A percentile compares a stretch with the other conserved stretches of the same genome.
These are phyloP conservation scores for Penicillium sp. DNA, from an alignment of 2,329 filamentous ascomycete genomes.

Conservation along the genomic window DNA sequence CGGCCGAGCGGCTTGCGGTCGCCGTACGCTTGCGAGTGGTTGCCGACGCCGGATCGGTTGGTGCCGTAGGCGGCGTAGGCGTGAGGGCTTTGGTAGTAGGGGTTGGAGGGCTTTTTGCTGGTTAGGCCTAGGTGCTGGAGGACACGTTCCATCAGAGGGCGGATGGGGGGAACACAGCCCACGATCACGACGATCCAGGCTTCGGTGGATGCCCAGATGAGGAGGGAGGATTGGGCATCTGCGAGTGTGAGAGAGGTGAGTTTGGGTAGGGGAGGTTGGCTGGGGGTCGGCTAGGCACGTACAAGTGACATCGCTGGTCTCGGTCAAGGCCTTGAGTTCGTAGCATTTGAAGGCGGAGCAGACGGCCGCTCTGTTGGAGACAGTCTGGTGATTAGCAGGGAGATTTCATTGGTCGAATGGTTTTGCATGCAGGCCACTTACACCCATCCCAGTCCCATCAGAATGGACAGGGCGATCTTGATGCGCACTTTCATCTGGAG, in stretches of 20 bases:
- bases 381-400: constrained; percentile 5
- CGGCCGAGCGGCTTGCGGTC: no score
- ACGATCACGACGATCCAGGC: constrained; percentile 29
- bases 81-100: no score
- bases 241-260: no score
- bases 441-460: constrained; percentile 29
- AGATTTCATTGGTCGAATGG: no score
- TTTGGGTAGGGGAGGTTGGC: no score
- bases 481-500: constrained; percentile 19
- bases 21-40: no score
- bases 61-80: no score
- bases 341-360: constrained; percentile 21
- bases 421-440: constrained; percentile 2
- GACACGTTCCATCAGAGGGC: constrained; percentile 9
- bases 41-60: no score
- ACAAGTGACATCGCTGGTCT: constrained; percentile 16
- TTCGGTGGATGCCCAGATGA: constrained; percentile 22
- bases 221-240: no score
- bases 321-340: constrained; percentile 8
- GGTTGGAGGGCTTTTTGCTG: background rate
- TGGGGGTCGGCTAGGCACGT: no score
- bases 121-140: constrained; percentile 6
- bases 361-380: constrained; percentile 19
- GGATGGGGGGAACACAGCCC: constrained; percentile 21
- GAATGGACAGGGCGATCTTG: constrained; percentile 25